Percentiles rank a stretch among this genome's conserved stretches.
phyloP scores from a whole-genome alignment of 2,329 filamentous ascomycete species.

The Fusarium multiceps region DNA sequence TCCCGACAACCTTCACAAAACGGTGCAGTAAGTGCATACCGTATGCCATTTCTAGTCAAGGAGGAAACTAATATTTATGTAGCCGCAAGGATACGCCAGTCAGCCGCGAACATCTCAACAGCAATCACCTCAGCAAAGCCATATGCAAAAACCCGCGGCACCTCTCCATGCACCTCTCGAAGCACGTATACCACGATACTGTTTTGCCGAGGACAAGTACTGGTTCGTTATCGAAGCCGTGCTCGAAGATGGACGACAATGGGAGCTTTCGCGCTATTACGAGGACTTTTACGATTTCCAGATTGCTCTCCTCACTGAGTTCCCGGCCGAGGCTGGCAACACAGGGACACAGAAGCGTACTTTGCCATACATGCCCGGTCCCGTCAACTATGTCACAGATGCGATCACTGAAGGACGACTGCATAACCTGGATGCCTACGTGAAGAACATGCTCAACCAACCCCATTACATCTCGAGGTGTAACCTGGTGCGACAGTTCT shows the following conservation, averaged over 20 bases:
- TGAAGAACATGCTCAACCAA: slow-evolving; percentile 88
- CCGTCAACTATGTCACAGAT: slow-evolving; percentile 98
- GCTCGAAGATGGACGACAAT: slow-evolving; percentile 89
- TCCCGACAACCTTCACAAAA: slow-evolving; percentile 46
- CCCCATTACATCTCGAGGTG: slow-evolving; percentile 86
- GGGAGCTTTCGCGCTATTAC: slow-evolving; percentile 94
- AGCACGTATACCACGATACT: slow-evolving; percentile 90
- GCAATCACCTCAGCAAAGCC: slow-evolving; percentile 50
- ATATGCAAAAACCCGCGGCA: slow-evolving; percentile 56
- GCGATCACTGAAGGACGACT: slow-evolving; percentile 93
- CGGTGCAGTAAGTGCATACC: slow-evolving; percentile 43
- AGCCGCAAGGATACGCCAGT: slow-evolving; percentile 43
- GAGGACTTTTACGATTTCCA: slow-evolving; percentile 99
- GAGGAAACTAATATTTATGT: neutral
- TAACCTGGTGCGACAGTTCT: slow-evolving; percentile 88
- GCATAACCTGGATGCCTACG: slow-evolving; percentile 93
- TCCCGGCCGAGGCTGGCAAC: slow-evolving; percentile 92
- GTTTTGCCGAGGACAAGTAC: slow-evolving; percentile 97
- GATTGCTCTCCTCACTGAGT: slow-evolving; percentile 91
- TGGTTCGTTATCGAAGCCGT: slow-evolving; percentile 97
- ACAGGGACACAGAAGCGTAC: slow-evolving; percentile 81
- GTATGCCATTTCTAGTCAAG: neutral
- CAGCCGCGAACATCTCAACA: slow-evolving; percentile 48
- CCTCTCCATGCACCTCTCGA: slow-evolving; percentile 79
- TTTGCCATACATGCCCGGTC: slow-evolving; percentile 96